Conservation (phyloP, 2,329 filamentous ascomycete genomes). For the Calycina marina region DNA sequence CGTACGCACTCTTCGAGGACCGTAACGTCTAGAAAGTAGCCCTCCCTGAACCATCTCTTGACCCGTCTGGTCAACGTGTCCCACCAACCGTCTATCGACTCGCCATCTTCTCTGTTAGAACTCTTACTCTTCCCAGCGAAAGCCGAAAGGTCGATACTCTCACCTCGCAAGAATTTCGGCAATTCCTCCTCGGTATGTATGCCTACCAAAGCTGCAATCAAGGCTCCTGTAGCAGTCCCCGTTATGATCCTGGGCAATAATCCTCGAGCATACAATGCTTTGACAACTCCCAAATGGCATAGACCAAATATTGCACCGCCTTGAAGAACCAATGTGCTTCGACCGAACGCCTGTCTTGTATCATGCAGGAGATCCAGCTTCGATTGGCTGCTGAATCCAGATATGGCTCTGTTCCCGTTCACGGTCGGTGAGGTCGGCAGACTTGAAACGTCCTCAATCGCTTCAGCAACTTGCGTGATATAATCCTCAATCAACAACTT, state of each 20-base stretch:
- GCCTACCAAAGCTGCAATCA: conserved; percentile 78
- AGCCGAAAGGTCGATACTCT: conserved; percentile 68
- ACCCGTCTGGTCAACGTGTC: conserved; percentile 52
- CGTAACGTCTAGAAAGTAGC: conserved; percentile 70
- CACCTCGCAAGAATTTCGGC: conserved; percentile 58
- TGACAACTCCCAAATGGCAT: conserved; percentile 82
- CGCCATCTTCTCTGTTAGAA: conserved; percentile 20
- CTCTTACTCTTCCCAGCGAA: conserved; percentile 37
- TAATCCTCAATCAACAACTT: conserved; percentile 89
- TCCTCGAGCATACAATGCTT: conserved; percentile 67
- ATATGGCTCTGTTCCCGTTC: conserved; percentile 24
- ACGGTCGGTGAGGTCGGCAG: conserved; percentile 41
- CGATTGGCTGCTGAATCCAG: conserved; percentile 28
- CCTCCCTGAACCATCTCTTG: conserved; percentile 55
- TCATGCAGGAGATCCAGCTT: conserved; percentile 82
- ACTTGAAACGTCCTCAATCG: conserved; percentile 59
- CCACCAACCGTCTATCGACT: conserved; percentile 24
- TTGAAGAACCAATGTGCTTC: conserved; percentile 74
- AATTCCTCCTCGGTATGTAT: conserved; percentile 81
- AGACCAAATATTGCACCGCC: conserved; percentile 85
- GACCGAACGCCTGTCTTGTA: conserved; percentile 74
- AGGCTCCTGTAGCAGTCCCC: conserved; percentile 76
- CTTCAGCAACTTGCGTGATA: conserved; percentile 67
- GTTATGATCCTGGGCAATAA: conserved; percentile 81
- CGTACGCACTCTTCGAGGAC: conserved; percentile 74